Conservation (phyloP, 805 yeast genomes). For the Metschnikowia lochheadii region DNA sequence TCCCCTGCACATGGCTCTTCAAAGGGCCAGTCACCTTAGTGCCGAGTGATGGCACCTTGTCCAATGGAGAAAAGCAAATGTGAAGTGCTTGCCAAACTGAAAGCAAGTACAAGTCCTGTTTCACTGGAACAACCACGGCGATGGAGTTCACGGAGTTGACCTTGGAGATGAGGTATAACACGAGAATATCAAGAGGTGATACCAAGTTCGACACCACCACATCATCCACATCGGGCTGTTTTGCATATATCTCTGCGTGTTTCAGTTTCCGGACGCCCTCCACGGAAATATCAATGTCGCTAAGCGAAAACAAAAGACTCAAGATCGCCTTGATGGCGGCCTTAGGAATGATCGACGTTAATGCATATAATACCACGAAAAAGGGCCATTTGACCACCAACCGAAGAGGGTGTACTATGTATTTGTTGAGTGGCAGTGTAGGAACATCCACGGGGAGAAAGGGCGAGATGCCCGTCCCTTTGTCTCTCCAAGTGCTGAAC, state of each 20-base stretch:
- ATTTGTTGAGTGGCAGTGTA: constrained; percentile 7
- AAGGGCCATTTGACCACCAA: constrained; percentile 31
- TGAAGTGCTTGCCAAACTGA: constrained; percentile 26
- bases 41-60: constrained; percentile 5
- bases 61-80: constrained; percentile 19
- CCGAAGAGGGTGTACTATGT: constrained; percentile 10
- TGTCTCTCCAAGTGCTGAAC: constrained; percentile 80
- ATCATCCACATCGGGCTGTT: constrained; percentile 43
- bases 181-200: constrained; percentile 54
- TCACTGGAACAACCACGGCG: constrained; percentile 39
- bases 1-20: constrained; percentile 28
- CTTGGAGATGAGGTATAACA: constrained; percentile 29
- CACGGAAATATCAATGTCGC: constrained; percentile 34
- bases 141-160: constrained; percentile 19
- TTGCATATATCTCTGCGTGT: constrained; percentile 23
- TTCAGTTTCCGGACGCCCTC: constrained; percentile 50
- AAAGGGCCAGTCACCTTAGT: constrained; percentile 15
- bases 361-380: constrained; percentile 12
- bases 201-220: constrained; percentile 53
- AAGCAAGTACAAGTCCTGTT: constrained; percentile 27
- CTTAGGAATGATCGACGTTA: constrained; percentile 19
- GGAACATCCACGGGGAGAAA: constrained; percentile 57
- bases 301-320: constrained; percentile 32
- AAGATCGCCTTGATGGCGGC: constrained; percentile 18
- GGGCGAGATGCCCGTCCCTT: constrained; percentile 91